phyloP scores from a whole-genome alignment of 2,329 filamentous ascomycete species.

The Harringtonia aguacate region DNA sequence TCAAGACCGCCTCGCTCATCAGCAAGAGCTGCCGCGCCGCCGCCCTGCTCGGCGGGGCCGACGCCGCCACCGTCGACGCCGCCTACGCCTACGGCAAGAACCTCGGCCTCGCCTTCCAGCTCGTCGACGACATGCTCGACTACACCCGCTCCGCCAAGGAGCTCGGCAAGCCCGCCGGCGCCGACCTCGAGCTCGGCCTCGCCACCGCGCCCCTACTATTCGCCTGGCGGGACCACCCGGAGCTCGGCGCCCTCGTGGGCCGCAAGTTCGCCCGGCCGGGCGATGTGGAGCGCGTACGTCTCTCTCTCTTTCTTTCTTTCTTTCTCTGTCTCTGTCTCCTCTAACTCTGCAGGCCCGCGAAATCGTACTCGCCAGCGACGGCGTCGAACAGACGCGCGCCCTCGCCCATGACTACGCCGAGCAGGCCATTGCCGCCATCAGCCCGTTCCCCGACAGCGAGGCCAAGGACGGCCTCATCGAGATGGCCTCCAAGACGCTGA shows the following conservation, averaged over 20 bases:
- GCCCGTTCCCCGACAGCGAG: constrained; percentile 81
- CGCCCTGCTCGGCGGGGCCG: constrained; percentile 69
- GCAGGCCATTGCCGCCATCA: constrained; percentile 77
- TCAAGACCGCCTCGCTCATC: constrained; percentile 92
- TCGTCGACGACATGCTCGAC: constrained; percentile 96
- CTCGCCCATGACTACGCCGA: constrained; percentile 86
- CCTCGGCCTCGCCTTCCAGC: constrained; percentile 86
- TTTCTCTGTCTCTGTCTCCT: constrained; percentile 6
- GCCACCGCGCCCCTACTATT: constrained; percentile 91
- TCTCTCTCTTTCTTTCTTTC: too few species aligned
- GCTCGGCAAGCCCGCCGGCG: constrained; percentile 88
- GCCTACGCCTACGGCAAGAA: constrained; percentile 92
- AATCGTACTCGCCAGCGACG: constrained; percentile 71
- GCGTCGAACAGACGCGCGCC: constrained; percentile 83
- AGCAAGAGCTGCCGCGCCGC: constrained; percentile 91
- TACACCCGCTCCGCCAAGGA: constrained; percentile 81
- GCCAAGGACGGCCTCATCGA: constrained; percentile 85
- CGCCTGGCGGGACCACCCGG: constrained; percentile 82
- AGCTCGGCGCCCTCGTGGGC: constrained; percentile 79
- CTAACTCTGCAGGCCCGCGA: constrained; percentile 59
- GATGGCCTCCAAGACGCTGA: constrained; percentile 88
- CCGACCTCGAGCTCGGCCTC: constrained; percentile 84
- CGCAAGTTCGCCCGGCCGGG: constrained; percentile 79
- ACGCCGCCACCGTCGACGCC: constrained; percentile 73
- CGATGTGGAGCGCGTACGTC: constrained; percentile 70